A percentile compares a stretch with the other conserved stretches of the same genome.
Evolutionary conservation across 208 protist species (phyloP).

Genomic region (Wallacemonas sp.): DNA sequence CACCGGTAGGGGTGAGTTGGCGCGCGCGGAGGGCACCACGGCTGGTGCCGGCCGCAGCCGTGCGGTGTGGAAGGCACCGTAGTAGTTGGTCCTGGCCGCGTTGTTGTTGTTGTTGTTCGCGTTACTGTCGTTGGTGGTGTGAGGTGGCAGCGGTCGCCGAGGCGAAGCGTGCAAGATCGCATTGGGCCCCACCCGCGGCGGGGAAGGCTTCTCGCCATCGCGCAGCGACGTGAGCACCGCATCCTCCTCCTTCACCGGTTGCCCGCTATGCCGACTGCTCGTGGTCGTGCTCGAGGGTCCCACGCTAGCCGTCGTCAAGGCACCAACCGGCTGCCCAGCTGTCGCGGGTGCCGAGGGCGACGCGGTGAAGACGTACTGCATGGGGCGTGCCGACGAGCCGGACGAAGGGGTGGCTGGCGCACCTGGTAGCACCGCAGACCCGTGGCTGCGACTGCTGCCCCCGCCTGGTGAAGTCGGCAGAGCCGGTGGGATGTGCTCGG

Average conservation of each 20-base stretch:
- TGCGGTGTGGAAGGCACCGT: constrained; percentile 2
- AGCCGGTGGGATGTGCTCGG: constrained; percentile 1
- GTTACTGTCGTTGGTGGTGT: background rate
- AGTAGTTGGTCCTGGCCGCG: background rate
- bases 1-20: background rate
- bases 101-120: constrained; percentile 4
- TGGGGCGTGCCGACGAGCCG: background rate
- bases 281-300: background rate
- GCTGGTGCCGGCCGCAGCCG: background rate
- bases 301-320: background rate
- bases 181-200: no score
- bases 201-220: no score
- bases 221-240: no score
- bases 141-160: background rate
- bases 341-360: background rate
- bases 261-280: background rate
- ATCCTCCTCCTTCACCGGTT: background rate
- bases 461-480: background rate
- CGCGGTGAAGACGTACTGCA: background rate
- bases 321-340: constrained; percentile 1
- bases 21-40: background rate
- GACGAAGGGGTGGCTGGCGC: background rate
- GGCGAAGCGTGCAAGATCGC: constrained; percentile 1
- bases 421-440: background rate
- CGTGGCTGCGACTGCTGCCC: background rate